These are phyloP conservation scores for Globisporangium emineosum DNA, from an alignment of 352 stramenopile genomes.

Conservation along the genomic window DNA sequence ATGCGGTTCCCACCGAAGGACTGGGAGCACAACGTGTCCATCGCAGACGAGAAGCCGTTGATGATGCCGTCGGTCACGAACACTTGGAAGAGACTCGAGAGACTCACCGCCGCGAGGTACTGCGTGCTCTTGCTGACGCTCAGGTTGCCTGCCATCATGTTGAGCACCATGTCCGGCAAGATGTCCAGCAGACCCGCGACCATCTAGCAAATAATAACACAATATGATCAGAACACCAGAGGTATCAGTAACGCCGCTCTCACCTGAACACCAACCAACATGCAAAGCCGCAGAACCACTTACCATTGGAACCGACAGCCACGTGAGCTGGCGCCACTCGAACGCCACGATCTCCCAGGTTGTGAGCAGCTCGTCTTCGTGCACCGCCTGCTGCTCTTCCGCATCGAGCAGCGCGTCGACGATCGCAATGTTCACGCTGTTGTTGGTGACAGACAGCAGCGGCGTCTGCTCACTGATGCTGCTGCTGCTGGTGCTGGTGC, in stretches of 20 bases:
- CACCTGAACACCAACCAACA: too few species aligned
- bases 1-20: constrained; percentile 60
- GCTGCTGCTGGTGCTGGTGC: constrained; percentile 9
- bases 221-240: neutral
- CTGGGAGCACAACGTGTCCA: constrained; percentile 77
- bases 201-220: constrained; percentile 16
- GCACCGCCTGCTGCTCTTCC: constrained; percentile 24
- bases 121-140: neutral
- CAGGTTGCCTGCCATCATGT: constrained; percentile 32
- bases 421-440: constrained; percentile 14
- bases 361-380: constrained; percentile 20
- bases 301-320: constrained; percentile 20
- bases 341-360: constrained; percentile 18
- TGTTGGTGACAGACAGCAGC: constrained; percentile 22
- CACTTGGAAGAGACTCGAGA: neutral
- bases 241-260: too few species aligned
- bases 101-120: neutral
- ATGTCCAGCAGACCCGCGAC: constrained; percentile 35
- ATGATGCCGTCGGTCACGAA: neutral
- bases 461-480: constrained; percentile 24
- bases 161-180: constrained; percentile 30
- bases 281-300: too few species aligned
- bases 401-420: constrained; percentile 24
- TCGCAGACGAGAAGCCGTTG: constrained; percentile 42
- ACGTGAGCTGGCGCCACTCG: constrained; percentile 20